Evolutionary conservation across 2,329 filamentous ascomycete species (phyloP).

Genomic region (Ceratocystis colombiana): DNA sequence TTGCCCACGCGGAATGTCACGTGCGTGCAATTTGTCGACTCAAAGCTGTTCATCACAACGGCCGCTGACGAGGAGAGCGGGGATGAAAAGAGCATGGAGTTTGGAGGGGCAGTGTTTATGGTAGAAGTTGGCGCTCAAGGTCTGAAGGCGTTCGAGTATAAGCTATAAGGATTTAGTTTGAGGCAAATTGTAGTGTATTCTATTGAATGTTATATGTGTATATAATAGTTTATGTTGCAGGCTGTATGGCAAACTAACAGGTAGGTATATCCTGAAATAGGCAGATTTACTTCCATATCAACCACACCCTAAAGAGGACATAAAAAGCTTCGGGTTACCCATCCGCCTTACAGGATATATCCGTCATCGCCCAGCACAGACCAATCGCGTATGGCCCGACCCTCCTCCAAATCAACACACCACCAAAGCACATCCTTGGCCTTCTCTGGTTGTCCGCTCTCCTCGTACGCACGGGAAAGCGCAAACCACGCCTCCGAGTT

Average conservation of each 20-base stretch:
- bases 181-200: constrained; percentile 15
- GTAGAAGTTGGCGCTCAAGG: constrained; percentile 67
- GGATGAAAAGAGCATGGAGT: constrained; percentile 47
- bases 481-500: constrained; percentile 87
- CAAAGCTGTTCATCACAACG: constrained; percentile 66
- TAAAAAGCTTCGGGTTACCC: background rate
- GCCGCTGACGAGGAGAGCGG: constrained; percentile 57
- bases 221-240: constrained; percentile 13
- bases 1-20: constrained; percentile 72
- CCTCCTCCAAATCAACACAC: constrained; percentile 91
- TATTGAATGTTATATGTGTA: constrained; percentile 15
- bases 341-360: constrained; percentile 40
- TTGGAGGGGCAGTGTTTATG: constrained; percentile 62
- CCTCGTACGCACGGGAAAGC: constrained; percentile 76
- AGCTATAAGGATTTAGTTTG: constrained; percentile 33
- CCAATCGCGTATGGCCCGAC: constrained; percentile 70
- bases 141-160: constrained; percentile 54
- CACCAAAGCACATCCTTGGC: constrained; percentile 93
- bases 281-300: background rate
- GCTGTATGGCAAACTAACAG: background rate
- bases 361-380: constrained; percentile 55
- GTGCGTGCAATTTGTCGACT: constrained; percentile 69
- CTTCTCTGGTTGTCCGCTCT: constrained; percentile 73
- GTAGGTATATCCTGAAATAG: background rate
- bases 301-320: background rate